Evolutionary conservation across 2,329 filamentous ascomycete genomes (phyloP).

Genomic region (Bipolaris sorokiniana): DNA sequence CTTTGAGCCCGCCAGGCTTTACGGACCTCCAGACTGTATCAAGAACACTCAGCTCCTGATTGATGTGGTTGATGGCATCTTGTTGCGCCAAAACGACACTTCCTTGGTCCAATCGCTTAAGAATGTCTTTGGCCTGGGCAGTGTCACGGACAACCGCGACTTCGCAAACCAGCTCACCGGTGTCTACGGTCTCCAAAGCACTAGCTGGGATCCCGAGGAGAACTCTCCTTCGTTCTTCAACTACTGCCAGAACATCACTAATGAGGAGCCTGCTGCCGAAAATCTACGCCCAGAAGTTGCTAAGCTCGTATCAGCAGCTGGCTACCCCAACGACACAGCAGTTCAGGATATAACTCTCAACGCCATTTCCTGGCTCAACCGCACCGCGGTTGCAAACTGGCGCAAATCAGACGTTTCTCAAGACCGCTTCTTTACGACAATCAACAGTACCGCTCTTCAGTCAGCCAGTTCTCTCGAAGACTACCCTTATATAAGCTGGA

Average conservation of each 20-base stretch:
- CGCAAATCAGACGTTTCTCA: conserved; percentile 45
- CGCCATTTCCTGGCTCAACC: conserved; percentile 61
- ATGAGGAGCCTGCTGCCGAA: conserved; percentile 42
- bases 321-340: conserved; percentile 52
- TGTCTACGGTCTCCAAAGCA: conserved; percentile 60
- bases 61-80: conserved; percentile 65
- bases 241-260: conserved; percentile 63
- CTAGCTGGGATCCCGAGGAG: conserved; percentile 63
- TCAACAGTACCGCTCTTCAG: conserved; percentile 51
- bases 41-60: conserved; percentile 66
- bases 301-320: conserved; percentile 56
- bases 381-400: conserved; percentile 52
- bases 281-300: conserved; percentile 50
- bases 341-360: conserved; percentile 63
- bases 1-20: conserved; percentile 63
- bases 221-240: conserved; percentile 55
- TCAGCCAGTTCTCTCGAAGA: conserved; percentile 24
- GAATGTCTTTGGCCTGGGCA: conserved; percentile 58
- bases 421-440: conserved; percentile 59
- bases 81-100: conserved; percentile 57
- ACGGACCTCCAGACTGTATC: conserved; percentile 68
- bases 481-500: conserved; percentile 54
- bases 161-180: conserved; percentile 59
- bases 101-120: conserved; percentile 57
- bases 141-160: conserved; percentile 59